These are phyloP conservation scores for Pleurotus platypus DNA, from an alignment of 768 basidiomycete genomes.

Conservation along the genomic window DNA sequence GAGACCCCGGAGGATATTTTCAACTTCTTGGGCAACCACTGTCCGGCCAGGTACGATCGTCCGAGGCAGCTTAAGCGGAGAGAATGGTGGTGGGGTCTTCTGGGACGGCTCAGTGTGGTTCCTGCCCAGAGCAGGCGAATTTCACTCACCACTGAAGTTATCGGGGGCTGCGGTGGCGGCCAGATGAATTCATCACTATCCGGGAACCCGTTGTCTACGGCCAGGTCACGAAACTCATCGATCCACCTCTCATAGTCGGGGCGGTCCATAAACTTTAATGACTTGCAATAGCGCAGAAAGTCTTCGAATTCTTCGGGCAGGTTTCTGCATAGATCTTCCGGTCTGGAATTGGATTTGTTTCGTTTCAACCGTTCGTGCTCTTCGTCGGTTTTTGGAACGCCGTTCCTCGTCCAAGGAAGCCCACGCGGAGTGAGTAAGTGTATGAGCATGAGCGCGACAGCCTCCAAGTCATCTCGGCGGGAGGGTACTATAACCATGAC, in stretches of 20 bases:
- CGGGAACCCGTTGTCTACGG: constrained; percentile 53
- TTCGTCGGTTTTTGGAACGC: constrained; percentile 67
- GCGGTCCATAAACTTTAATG: constrained; percentile 61
- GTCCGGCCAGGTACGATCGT: constrained; percentile 23
- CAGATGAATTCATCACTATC: constrained; percentile 63
- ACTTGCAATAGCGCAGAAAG: constrained; percentile 68
- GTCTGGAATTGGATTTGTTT: constrained; percentile 56
- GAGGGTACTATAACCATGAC: constrained; percentile 57
- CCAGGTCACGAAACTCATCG: constrained; percentile 62
- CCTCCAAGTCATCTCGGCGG: constrained; percentile 77
- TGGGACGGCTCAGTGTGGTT: background rate
- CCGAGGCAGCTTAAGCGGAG: background rate
- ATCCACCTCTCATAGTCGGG: constrained; percentile 70
- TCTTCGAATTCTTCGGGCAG: constrained; percentile 74
- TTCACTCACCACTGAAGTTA: background rate
- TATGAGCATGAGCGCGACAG: constrained; percentile 74
- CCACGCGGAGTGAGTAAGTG: constrained; percentile 76
- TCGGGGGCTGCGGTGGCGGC: constrained; percentile 54
- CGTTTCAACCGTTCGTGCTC: constrained; percentile 61
- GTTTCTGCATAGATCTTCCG: constrained; percentile 66
- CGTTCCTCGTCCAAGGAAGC: constrained; percentile 75
- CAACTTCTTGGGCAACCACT: constrained; percentile 42
- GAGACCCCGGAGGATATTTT: constrained; percentile 54
- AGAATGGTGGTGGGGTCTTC: background rate
- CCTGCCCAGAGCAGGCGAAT: background rate